Evolutionary conservation across 495 filamentous ascomycete genomes (phyloP).

Genomic region (Margaritispora aquatica): DNA sequence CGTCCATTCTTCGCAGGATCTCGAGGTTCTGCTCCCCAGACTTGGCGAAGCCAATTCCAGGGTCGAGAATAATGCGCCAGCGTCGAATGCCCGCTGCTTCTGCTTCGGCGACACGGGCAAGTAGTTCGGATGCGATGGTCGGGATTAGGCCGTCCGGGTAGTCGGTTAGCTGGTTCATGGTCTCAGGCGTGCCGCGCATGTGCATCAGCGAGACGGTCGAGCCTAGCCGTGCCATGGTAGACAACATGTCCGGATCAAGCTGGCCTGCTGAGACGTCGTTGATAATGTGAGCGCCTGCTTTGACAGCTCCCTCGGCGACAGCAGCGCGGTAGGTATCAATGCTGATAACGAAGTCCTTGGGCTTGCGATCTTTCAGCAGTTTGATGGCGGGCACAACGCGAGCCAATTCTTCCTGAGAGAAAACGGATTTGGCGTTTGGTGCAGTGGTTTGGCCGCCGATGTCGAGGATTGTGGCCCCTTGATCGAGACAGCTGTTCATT

Average conservation of each 20-base stretch:
- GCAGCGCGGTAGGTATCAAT: conserved; percentile 87
- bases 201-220: conserved; percentile 88
- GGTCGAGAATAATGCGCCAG: conserved; percentile 94
- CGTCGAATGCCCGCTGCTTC: conserved; percentile 77
- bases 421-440: conserved; percentile 60
- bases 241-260: conserved; percentile 76
- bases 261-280: conserved; percentile 88
- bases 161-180: conserved; percentile 63
- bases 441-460: conserved; percentile 90
- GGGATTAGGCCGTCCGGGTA: conserved; percentile 74
- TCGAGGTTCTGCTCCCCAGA: conserved; percentile 71
- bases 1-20: conserved; percentile 59
- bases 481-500: conserved; percentile 41
- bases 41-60: conserved; percentile 93
- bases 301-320: conserved; percentile 75
- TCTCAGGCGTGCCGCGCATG: conserved; percentile 83
- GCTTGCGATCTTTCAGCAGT: conserved; percentile 62
- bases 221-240: conserved; percentile 71
- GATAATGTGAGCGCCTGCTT: conserved; percentile 85
- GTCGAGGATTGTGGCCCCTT: conserved; percentile 80
- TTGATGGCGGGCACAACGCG: conserved; percentile 74
- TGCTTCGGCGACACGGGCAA: conserved; percentile 63
- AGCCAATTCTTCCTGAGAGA: conserved; percentile 63
- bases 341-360: conserved; percentile 60
- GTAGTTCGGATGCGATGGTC: conserved; percentile 64